A percentile compares a stretch with the other conserved stretches of the same genome.
phyloP scores from a whole-genome alignment of 208 protist genomes.

The Tetramitus jugosus region DNA sequence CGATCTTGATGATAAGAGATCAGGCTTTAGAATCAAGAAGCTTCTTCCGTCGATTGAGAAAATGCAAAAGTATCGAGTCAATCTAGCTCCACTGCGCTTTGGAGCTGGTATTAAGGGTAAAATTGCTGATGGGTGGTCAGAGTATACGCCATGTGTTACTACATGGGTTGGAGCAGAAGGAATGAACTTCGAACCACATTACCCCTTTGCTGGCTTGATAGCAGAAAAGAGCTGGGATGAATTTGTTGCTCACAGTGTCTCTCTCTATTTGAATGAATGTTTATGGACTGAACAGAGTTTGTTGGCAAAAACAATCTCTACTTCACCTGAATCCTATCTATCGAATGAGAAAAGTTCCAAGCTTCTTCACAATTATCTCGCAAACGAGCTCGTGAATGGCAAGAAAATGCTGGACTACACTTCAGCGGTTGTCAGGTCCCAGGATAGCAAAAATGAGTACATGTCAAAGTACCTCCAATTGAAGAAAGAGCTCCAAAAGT shows the following conservation, averaged over 20 bases:
- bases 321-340: too few relatives aligned
- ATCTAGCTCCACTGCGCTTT: constrained; percentile 22
- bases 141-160: constrained; percentile 14
- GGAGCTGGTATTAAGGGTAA: constrained; percentile 35
- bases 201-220: background rate
- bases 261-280: background rate
- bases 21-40: background rate
- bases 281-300: too few relatives aligned
- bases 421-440: too few relatives aligned
- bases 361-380: too few relatives aligned
- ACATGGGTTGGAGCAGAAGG: constrained; percentile 29
- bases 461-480: too few relatives aligned
- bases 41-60: background rate
- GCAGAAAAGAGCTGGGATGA: background rate
- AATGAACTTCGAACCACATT: too few relatives aligned
- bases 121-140: constrained; percentile 28
- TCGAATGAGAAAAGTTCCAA: too few relatives aligned
- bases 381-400: too few relatives aligned
- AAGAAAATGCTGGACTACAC: too few relatives aligned
- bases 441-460: too few relatives aligned
- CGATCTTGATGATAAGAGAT: background rate
- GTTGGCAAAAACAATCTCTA: too few relatives aligned
- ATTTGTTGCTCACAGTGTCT: background rate
- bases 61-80: constrained; percentile 19
- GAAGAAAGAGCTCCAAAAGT: too few relatives aligned